Percentiles rank a stretch among this genome's conserved stretches.
These are phyloP conservation scores for Mycena vitilis DNA, from an alignment of 768 basidiomycete species.

Conservation along the genomic window DNA sequence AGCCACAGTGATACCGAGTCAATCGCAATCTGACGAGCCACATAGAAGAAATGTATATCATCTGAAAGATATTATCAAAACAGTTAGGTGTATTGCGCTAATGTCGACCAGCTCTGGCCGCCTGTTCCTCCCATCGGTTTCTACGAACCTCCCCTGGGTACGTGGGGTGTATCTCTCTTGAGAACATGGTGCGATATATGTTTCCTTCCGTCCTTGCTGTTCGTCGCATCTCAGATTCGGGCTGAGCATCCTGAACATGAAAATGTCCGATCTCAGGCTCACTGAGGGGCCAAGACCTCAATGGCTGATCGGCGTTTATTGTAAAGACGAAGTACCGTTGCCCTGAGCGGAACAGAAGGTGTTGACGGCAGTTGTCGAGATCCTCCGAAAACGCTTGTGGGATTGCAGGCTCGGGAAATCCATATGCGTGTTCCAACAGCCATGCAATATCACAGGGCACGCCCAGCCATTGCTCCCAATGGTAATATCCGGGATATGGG, in stretches of 20 bases:
- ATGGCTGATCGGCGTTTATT: not conserved
- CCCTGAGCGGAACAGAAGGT: conserved; percentile 9
- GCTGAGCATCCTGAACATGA: not conserved
- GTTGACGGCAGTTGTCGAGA: not conserved
- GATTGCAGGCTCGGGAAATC: conserved; percentile 18
- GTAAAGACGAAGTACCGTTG: conserved; percentile 14
- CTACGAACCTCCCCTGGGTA: not conserved
- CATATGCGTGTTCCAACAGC: conserved; percentile 23
- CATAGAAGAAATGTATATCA: no score
- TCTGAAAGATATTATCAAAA: no score
- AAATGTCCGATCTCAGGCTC: not conserved
- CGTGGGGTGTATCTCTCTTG: not conserved
- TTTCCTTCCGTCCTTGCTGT: not conserved
- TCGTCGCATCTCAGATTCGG: not conserved
- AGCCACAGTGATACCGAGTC: no score
- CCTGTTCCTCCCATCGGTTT: conserved; percentile 15
- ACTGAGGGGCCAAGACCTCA: conserved; percentile 3
- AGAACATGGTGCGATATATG: not conserved
- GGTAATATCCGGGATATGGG: not conserved
- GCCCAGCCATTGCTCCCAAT: conserved; percentile 17
- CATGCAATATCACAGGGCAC: conserved; percentile 13
- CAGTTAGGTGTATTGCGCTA: no score
- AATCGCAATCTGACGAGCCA: no score
- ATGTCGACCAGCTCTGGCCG: not conserved
- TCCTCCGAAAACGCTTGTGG: conserved; percentile 13